Percentiles rank a stretch among this genome's conserved stretches.
phyloP scores from a whole-genome alignment of 805 yeast species.

The Wickerhamomyces kurtzmanii region DNA sequence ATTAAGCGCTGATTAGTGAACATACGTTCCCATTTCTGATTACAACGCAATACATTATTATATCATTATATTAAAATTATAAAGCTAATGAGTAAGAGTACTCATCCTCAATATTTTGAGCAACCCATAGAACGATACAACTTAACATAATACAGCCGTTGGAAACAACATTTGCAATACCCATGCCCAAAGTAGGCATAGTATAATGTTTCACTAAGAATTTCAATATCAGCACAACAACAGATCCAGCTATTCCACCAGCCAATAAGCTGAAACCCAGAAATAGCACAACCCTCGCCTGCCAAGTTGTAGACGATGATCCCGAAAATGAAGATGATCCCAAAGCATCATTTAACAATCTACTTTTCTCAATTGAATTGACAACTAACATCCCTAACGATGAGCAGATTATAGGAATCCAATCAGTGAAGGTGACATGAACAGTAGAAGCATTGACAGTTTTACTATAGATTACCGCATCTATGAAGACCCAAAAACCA shows the following conservation, averaged over 20 bases:
- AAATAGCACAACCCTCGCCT: slow-evolving; percentile 83
- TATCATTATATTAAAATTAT: slow-evolving; percentile 18
- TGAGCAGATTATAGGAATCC: slow-evolving; percentile 90
- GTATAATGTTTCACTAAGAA: slow-evolving; percentile 69
- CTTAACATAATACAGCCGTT: slow-evolving; percentile 78
- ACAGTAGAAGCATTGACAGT: slow-evolving; percentile 78
- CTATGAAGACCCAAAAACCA: slow-evolving; percentile 86
- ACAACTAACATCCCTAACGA: slow-evolving; percentile 80
- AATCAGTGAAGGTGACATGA: slow-evolving; percentile 86
- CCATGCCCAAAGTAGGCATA: slow-evolving; percentile 92
- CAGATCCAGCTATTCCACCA: slow-evolving; percentile 88
- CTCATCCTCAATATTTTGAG: slow-evolving; percentile 94
- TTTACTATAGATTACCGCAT: slow-evolving; percentile 79
- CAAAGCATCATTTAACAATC: slow-evolving; percentile 24
- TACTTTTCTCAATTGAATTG: slow-evolving; percentile 34
- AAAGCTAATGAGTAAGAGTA: slow-evolving; percentile 85
- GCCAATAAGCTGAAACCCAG: slow-evolving; percentile 89
- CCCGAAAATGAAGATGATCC: slow-evolving; percentile 24
- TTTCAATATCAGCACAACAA: slow-evolving; percentile 80
- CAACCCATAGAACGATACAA: slow-evolving; percentile 84
- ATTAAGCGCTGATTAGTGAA: too few species aligned
- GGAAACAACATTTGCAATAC: slow-evolving; percentile 76
- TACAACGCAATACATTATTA: too few species aligned
- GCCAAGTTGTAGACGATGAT: slow-evolving; percentile 65
- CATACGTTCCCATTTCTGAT: too few species aligned